These are phyloP conservation scores for Lentinula boryana DNA, from an alignment of 768 basidiomycete species.

Conservation along the genomic window DNA sequence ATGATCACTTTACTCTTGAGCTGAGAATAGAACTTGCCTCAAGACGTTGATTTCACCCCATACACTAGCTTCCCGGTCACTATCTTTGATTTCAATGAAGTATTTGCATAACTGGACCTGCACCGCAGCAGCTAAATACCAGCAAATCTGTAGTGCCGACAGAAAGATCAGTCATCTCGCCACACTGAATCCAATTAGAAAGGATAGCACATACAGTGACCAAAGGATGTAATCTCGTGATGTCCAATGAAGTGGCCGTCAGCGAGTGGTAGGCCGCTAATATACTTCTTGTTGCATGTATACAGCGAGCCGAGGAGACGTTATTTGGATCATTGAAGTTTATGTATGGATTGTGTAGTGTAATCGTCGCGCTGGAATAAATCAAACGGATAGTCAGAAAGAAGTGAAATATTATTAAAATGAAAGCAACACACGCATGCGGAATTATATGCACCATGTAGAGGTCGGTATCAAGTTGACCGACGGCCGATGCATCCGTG, in stretches of 20 bases:
- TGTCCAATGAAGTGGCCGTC: slow-evolving; percentile 78
- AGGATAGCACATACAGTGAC: slow-evolving; percentile 54
- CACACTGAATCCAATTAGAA: neutral
- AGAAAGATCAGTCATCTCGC: neutral
- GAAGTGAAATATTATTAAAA: slow-evolving; percentile 7
- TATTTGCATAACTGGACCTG: slow-evolving; percentile 84
- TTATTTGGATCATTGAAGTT: slow-evolving; percentile 64
- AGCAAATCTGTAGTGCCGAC: slow-evolving; percentile 57
- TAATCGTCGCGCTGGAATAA: slow-evolving; percentile 68
- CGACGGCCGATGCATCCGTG: slow-evolving; percentile 51
- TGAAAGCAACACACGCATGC: slow-evolving; percentile 59
- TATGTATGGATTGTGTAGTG: slow-evolving; percentile 79
- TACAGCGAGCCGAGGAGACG: slow-evolving; percentile 65
- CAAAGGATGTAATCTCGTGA: slow-evolving; percentile 75
- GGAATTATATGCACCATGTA: slow-evolving; percentile 86
- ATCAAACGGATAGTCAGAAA: neutral
- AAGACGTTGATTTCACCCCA: slow-evolving; percentile 88
- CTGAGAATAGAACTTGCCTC: slow-evolving; percentile 38
- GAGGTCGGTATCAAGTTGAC: slow-evolving; percentile 70
- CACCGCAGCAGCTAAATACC: slow-evolving; percentile 87
- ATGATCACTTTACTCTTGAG: neutral
- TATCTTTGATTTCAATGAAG: slow-evolving; percentile 77
- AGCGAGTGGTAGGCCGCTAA: slow-evolving; percentile 70
- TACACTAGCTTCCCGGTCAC: slow-evolving; percentile 64
- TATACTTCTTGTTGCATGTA: slow-evolving; percentile 70